phyloP scores from a whole-genome alignment of 306 rosid species.

The Quercus gilva region DNA sequence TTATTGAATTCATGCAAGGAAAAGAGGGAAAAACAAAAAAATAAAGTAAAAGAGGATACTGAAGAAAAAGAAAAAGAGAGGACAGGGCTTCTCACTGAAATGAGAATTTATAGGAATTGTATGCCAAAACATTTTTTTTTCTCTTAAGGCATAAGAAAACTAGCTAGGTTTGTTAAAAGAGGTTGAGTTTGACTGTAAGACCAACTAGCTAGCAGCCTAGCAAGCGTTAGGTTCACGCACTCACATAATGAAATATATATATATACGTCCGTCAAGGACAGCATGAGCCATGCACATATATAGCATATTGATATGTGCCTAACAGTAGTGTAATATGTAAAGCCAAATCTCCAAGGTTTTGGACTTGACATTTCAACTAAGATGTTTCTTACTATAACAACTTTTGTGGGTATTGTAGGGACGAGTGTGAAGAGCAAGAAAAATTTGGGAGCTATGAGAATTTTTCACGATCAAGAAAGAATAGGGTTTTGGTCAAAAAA shows the following conservation, averaged over 20 bases:
- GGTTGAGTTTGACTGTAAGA: constrained; percentile 24
- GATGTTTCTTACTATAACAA: background rate
- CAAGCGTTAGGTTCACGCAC: background rate
- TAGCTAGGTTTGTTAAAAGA: constrained; percentile 2
- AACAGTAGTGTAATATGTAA: background rate
- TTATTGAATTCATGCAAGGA: constrained; percentile 21
- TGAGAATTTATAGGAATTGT: constrained; percentile 7
- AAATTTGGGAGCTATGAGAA: constrained; percentile 11
- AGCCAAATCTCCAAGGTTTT: background rate
- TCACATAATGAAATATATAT: background rate
- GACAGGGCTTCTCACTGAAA: constrained; percentile 5
- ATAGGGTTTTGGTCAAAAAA: constrained; percentile 52
- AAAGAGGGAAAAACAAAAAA: constrained; percentile 20
- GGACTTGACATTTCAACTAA: too few species aligned
- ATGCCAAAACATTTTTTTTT: background rate
- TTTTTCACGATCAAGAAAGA: constrained; percentile 17
- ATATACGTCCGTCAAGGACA: background rate
- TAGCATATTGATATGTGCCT: too few species aligned
- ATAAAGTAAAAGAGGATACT: background rate
- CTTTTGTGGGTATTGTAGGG: background rate
- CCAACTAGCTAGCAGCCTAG: background rate
- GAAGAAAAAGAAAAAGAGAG: constrained; percentile 22
- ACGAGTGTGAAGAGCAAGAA: constrained; percentile 17
- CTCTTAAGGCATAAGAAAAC: background rate
- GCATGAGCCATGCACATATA: constrained; percentile 46